Conservation (phyloP, 31 red algal genomes). For the Asparagopsis taxiformis region DNA sequence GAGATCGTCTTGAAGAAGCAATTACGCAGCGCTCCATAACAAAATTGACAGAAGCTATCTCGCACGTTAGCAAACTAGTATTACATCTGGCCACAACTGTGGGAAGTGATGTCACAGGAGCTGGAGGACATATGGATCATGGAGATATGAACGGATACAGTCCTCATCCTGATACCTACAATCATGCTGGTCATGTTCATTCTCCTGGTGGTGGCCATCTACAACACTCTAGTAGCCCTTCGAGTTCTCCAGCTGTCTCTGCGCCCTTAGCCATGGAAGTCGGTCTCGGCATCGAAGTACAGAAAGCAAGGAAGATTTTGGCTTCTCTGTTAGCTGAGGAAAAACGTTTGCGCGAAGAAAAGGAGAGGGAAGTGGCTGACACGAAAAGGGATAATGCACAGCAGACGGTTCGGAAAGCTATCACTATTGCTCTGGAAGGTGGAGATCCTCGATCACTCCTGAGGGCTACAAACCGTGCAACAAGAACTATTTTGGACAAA, state of each 20-base stretch:
- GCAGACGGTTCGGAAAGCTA: constrained; percentile 76
- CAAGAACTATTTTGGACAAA: constrained; percentile 61
- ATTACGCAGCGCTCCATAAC: constrained; percentile 78
- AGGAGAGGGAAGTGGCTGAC: constrained; percentile 51
- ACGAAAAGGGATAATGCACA: constrained; percentile 65
- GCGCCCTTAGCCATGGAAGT: constrained; percentile 61
- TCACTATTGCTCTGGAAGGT: constrained; percentile 51
- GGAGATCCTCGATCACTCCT: constrained; percentile 75
- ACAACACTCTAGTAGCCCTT: neutral
- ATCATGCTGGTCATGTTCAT: constrained; percentile 27
- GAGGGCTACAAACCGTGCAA: constrained; percentile 53
- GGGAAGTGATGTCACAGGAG: constrained; percentile 24
- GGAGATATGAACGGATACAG: constrained; percentile 6
- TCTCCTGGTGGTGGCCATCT: constrained; percentile 10
- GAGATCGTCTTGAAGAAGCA: constrained; percentile 79
- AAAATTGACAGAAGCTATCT: constrained; percentile 87
- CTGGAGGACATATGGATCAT: constrained; percentile 20
- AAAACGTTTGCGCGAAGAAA: constrained; percentile 63
- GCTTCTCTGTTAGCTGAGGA: constrained; percentile 74
- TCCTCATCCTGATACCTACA: constrained; percentile 1
- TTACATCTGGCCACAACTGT: constrained; percentile 68
- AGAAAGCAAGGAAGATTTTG: constrained; percentile 76
- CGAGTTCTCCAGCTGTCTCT: constrained; percentile 10
- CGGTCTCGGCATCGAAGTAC: constrained; percentile 76
- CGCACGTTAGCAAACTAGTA: constrained; percentile 85